Percentiles rank a stretch among this genome's conserved stretches.
phyloP scores from a whole-genome alignment of 108 stramenopile genomes.

The Cyclotella kingstonii region DNA sequence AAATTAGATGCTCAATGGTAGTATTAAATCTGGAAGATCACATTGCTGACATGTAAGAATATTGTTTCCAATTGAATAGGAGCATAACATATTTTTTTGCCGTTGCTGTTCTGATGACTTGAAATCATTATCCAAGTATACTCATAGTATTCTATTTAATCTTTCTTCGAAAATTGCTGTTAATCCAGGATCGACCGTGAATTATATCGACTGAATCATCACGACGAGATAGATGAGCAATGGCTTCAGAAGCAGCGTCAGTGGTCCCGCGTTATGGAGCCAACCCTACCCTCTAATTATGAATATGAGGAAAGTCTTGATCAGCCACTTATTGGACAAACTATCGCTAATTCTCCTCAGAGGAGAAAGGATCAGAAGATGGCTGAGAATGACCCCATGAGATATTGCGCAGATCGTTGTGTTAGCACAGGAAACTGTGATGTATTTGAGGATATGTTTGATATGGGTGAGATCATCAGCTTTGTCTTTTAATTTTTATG shows the following conservation, averaged over 20 bases:
- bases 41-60: slow-evolving; percentile 25
- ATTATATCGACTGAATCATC: slow-evolving; percentile 47
- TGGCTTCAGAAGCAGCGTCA: slow-evolving; percentile 57
- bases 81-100: too few relatives aligned
- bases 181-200: slow-evolving; percentile 44
- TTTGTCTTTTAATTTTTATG: background rate
- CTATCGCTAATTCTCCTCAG: slow-evolving; percentile 1
- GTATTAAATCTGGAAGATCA: slow-evolving; percentile 26
- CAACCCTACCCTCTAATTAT: slow-evolving; percentile 15
- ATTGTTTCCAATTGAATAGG: background rate
- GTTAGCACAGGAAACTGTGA: slow-evolving; percentile 79
- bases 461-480: slow-evolving; percentile 10
- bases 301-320: slow-evolving; percentile 23
- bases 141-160: background rate
- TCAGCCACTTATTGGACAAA: background rate
- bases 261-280: slow-evolving; percentile 23
- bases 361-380: slow-evolving; percentile 56
- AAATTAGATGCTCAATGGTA: too few relatives aligned
- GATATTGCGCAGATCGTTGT: slow-evolving; percentile 83
- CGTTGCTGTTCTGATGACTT: too few relatives aligned
- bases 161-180: background rate
- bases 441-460: slow-evolving; percentile 64
- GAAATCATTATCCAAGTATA: background rate
- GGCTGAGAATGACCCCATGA: slow-evolving; percentile 64
- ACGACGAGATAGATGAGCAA: slow-evolving; percentile 41